Percentiles rank a stretch among this genome's conserved stretches.
Evolutionary conservation across 345 rosid genomes (phyloP).

Genomic region (Dimocarpus longan): DNA sequence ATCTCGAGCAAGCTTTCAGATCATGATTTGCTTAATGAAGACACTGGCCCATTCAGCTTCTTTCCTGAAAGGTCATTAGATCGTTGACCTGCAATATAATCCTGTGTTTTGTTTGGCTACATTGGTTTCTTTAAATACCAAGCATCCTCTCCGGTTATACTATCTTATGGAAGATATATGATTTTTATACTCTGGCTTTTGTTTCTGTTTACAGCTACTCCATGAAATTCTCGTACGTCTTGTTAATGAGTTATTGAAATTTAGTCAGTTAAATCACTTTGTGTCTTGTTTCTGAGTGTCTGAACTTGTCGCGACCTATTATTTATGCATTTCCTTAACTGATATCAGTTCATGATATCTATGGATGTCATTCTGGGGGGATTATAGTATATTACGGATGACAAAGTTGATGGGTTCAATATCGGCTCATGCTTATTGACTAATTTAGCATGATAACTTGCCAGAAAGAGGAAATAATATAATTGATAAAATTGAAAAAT

Average conservation of each 20-base stretch:
- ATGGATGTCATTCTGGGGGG: background rate
- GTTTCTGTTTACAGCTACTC: background rate
- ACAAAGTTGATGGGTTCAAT: background rate
- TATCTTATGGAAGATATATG: background rate
- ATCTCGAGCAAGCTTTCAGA: slow-evolving; percentile 90
- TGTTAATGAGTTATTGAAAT: background rate
- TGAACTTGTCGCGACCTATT: background rate
- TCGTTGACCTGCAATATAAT: slow-evolving; percentile 10
- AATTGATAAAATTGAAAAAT: background rate
- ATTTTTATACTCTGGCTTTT: no score
- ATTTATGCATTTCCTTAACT: background rate
- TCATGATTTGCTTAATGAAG: slow-evolving; percentile 53
- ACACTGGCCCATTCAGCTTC: slow-evolving; percentile 51
- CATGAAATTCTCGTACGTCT: background rate
- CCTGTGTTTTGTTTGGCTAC: background rate
- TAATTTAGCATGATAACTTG: background rate
- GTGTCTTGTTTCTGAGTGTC: background rate
- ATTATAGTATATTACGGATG: slow-evolving; percentile 4
- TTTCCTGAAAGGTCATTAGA: slow-evolving; percentile 71
- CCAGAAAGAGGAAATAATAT: background rate
- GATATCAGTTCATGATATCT: background rate
- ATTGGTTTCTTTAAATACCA: background rate
- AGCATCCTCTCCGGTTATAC: background rate
- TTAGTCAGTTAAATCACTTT: background rate
- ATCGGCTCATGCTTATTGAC: background rate